A percentile compares a stretch with the other conserved stretches of the same genome.
These are phyloP conservation scores for Sinapis alba DNA, from an alignment of 441 rosid species.

Conservation along the genomic window DNA sequence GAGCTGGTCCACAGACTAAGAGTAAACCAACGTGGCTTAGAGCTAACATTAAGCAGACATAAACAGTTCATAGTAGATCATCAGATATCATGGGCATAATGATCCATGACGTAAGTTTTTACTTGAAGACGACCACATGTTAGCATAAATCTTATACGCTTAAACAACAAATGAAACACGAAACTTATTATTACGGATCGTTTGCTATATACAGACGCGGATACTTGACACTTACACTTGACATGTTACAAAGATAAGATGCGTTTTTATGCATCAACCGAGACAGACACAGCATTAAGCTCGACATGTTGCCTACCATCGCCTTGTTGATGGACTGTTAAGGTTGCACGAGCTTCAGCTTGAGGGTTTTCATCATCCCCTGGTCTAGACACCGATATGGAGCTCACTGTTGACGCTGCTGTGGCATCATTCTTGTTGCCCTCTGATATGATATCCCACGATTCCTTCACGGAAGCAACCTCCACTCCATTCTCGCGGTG, in stretches of 20 bases:
- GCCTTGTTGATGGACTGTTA: constrained; percentile 51
- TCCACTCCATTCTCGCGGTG: constrained; percentile 71
- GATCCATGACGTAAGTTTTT: background rate
- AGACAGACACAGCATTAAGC: constrained; percentile 67
- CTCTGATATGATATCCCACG: constrained; percentile 76
- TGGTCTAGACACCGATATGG: constrained; percentile 52
- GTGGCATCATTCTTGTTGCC: constrained; percentile 42
- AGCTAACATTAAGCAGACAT: background rate
- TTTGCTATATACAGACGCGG: constrained; percentile 25
- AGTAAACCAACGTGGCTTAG: constrained; percentile 1
- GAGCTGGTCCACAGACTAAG: background rate
- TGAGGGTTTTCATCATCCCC: constrained; percentile 41
- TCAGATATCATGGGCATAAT: background rate
- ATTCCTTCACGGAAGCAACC: constrained; percentile 79
- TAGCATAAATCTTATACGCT: background rate
- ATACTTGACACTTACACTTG: background rate
- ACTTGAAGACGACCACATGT: background rate
- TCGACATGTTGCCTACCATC: constrained; percentile 75
- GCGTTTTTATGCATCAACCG: constrained; percentile 48
- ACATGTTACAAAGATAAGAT: constrained; percentile 10
- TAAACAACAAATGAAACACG: constrained; percentile 8
- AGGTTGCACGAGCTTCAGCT: constrained; percentile 67
- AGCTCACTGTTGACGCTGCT: constrained; percentile 44
- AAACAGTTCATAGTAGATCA: background rate
- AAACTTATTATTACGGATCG: background rate